Conservation (phyloP, 306 rosid species). For the Cucurbita argyrosperma region DNA sequence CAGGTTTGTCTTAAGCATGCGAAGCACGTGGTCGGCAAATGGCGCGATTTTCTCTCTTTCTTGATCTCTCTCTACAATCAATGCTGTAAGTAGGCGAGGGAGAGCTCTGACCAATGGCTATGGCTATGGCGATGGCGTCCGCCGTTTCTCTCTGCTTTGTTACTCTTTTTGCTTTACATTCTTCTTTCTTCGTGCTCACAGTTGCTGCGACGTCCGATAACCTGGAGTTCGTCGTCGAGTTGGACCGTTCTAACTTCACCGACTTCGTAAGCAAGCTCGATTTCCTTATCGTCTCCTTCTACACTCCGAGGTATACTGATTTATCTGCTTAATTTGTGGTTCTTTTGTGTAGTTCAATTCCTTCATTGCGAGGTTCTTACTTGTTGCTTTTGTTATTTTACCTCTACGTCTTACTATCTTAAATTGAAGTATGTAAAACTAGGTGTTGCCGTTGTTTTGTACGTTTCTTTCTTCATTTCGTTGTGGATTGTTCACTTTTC, state of each 20-base stretch:
- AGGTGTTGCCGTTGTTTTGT: background rate
- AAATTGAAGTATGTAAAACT: background rate
- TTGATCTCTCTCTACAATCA: background rate
- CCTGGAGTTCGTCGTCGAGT: slow-evolving; percentile 68
- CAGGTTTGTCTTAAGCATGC: background rate
- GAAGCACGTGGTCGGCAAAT: background rate
- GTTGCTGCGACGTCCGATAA: slow-evolving; percentile 35
- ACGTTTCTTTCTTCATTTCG: background rate
- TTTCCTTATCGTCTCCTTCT: slow-evolving; percentile 84
- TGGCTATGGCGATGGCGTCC: slow-evolving; percentile 54
- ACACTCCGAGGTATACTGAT: slow-evolving; percentile 57
- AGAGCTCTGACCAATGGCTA: slow-evolving; percentile 21
- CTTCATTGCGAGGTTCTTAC: background rate
- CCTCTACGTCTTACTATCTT: background rate
- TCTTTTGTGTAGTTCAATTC: background rate
- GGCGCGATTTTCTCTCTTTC: background rate
- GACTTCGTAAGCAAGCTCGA: slow-evolving; percentile 55
- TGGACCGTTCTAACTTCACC: slow-evolving; percentile 65
- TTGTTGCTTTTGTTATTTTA: background rate
- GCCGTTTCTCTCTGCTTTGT: slow-evolving; percentile 25
- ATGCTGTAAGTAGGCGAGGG: background rate
- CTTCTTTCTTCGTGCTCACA: slow-evolving; percentile 18
- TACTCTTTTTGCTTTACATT: slow-evolving; percentile 13
- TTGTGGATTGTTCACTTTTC: background rate
- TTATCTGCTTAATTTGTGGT: background rate